Evolutionary conservation across 2,329 filamentous ascomycete species (phyloP), one percentile per base, ranked within the genome.

Genomic region (Fusarium sp.): DNA sequence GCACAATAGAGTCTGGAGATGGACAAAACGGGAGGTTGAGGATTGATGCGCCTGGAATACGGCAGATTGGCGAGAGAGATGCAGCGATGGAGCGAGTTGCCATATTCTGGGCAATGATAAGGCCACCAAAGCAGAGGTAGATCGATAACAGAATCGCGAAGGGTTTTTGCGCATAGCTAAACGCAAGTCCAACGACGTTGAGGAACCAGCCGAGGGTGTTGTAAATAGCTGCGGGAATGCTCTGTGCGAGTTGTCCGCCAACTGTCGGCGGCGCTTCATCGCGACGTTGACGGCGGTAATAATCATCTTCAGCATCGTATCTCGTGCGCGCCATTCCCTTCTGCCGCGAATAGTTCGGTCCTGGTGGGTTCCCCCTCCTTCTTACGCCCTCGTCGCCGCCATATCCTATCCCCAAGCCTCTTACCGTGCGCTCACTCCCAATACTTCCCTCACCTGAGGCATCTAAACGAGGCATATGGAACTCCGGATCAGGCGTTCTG

Each of bases 21-120:
- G 82, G 79, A 70, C 92, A 95, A 73, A 93, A 91, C 0, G 91
- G 87, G 2, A 94, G 81, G 63, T 86, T 82, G 8, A 94, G 77
- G 32, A 87, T 81, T 3, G 88, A 87, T 3, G 82, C 85, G 32
- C 91, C 91, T 1, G 92, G 92, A 3, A 95, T 81, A 22, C 87
- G 85, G 75, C 92, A 95, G 22, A 95, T 72, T 0, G 92, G 91
- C 2, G 90, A 89, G 4, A 95, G 79, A 1, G 90, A 89, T 12
- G 86, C 81, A 50, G 86, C 84, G 57, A 92, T 79, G 3, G 89
- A 91, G 50, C 84, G 84, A 18, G 88, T 89, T 30, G 92, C 78
- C 75, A 91, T 86, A 75, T 89, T 91, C 47, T 88, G 86, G 3
- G 87, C 82, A 24, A 92, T 80, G 42, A 90, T 86, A 51, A 88